Conservation (phyloP, 2,329 filamentous ascomycete species). For the Alternaria tenuissima region DNA sequence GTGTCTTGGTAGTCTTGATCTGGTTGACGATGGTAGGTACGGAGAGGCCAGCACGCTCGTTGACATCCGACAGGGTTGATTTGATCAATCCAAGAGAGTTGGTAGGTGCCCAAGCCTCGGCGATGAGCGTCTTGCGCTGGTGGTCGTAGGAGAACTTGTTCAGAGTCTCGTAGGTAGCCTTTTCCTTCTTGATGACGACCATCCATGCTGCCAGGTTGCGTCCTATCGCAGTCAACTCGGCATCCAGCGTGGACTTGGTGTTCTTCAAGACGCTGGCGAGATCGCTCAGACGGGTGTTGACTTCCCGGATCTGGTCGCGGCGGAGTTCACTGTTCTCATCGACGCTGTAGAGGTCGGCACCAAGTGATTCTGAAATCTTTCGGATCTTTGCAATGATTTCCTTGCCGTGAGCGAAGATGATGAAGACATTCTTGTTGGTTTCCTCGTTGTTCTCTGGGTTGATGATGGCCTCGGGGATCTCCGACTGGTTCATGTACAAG, state of each 20-base stretch:
- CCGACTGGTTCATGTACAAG: constrained; percentile 99
- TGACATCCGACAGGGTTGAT: constrained; percentile 93
- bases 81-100: constrained; percentile 90
- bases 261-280: constrained; percentile 92
- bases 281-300: constrained; percentile 91
- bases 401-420: constrained; percentile 98
- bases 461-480: constrained; percentile 92
- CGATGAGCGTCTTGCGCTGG: constrained; percentile 93
- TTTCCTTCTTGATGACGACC: constrained; percentile 97
- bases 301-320: constrained; percentile 95
- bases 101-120: constrained; percentile 96
- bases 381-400: constrained; percentile 98
- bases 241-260: constrained; percentile 92
- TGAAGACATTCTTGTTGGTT: constrained; percentile 96
- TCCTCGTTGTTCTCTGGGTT: constrained; percentile 93
- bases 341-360: constrained; percentile 93
- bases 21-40: constrained; percentile 99
- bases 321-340: constrained; percentile 97
- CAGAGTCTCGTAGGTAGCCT: constrained; percentile 93
- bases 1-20: constrained; percentile 95
- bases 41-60: constrained; percentile 92
- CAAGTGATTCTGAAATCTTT: constrained; percentile 97
- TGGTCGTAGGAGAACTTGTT: constrained; percentile 98
- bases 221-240: constrained; percentile 91
- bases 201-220: constrained; percentile 95